Evolutionary conservation across 495 filamentous ascomycete species (phyloP).

Genomic region (Penicillium odoratum): DNA sequence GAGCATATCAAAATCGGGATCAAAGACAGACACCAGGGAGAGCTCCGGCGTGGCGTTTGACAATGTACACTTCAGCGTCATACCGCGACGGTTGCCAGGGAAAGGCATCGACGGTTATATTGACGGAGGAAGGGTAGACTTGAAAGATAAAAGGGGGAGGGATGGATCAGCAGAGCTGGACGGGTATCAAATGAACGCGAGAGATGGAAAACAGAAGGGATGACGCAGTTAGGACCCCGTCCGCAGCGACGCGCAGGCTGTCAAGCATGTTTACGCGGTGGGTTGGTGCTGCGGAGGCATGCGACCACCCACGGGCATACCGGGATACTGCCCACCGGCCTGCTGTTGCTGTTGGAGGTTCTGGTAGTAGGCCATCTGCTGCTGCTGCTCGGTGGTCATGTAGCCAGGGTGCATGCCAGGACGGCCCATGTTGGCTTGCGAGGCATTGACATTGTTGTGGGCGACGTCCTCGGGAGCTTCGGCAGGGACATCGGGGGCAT

Average conservation of each 20-base stretch:
- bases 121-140: not conserved
- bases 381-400: conserved; percentile 59
- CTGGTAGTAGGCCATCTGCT: conserved; percentile 60
- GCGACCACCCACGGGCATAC: conserved; percentile 54
- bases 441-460: conserved; percentile 53
- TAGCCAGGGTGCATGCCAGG: conserved; percentile 52
- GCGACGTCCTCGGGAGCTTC: conserved; percentile 58
- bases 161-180: conserved; percentile 37
- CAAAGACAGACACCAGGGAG: conserved; percentile 13
- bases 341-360: conserved; percentile 58
- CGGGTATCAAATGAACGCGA: conserved; percentile 49
- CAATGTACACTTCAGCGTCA: conserved; percentile 29
- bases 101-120: not conserved
- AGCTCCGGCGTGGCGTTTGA: conserved; percentile 17
- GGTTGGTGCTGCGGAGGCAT: conserved; percentile 58
- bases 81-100: not conserved
- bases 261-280: conserved; percentile 43
- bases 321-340: conserved; percentile 55
- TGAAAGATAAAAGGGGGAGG: conserved; percentile 9
- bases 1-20: not conserved
- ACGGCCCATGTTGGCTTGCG: conserved; percentile 52
- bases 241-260: conserved; percentile 16
- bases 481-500: conserved; percentile 56
- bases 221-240: conserved; percentile 47
- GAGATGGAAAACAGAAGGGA: conserved; percentile 28